Percentiles rank a stretch among this genome's conserved stretches.
phyloP scores from a whole-genome alignment of 2,329 filamentous ascomycete species.

The Tolypocladium album region DNA sequence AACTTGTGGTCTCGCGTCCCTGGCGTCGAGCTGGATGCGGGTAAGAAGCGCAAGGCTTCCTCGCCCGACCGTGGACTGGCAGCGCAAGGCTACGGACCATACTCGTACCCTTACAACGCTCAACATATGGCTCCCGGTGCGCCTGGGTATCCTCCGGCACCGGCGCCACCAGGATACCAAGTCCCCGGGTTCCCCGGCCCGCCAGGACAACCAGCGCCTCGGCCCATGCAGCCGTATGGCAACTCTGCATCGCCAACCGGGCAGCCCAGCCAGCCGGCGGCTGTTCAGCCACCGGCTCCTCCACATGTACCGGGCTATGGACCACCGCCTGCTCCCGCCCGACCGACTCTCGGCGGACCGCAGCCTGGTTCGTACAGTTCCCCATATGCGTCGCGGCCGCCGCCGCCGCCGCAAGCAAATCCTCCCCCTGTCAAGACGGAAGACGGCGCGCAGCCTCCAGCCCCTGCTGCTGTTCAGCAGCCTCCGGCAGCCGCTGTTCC shows the following conservation, averaged over 20 bases:
- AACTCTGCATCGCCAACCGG: conserved; percentile 15
- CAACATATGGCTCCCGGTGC: conserved; percentile 22
- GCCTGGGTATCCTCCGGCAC: conserved; percentile 21
- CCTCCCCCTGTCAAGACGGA: conserved; percentile 16
- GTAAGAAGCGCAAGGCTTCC: conserved; percentile 47
- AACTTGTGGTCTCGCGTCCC: conserved; percentile 47
- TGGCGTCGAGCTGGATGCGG: conserved; percentile 47
- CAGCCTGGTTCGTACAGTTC: conserved; percentile 25
- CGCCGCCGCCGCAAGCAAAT: conserved; percentile 11
- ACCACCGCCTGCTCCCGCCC: conserved; percentile 23
- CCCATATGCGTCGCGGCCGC: conserved; percentile 24
- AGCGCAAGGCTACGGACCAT: conserved; percentile 25
- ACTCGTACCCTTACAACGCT: conserved; percentile 22
- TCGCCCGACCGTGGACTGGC: conserved; percentile 38
- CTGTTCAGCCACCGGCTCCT: conserved; percentile 20
- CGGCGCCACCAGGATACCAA: conserved; percentile 23
- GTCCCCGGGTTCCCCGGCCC: conserved; percentile 20
- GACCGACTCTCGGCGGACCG: conserved; percentile 17
- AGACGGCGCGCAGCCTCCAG: conserved; percentile 8
- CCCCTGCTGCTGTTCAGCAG: not conserved
- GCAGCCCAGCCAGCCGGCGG: conserved; percentile 10
- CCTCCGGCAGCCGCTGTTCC: conserved; percentile 2
- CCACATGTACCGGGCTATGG: conserved; percentile 23
- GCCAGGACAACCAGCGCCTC: conserved; percentile 13
- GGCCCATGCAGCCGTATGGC: conserved; percentile 19